Evolutionary conservation across 2,329 filamentous ascomycete species (phyloP), one percentile per base, ranked within the genome.

Genomic region (Escovopsis sp.): DNA sequence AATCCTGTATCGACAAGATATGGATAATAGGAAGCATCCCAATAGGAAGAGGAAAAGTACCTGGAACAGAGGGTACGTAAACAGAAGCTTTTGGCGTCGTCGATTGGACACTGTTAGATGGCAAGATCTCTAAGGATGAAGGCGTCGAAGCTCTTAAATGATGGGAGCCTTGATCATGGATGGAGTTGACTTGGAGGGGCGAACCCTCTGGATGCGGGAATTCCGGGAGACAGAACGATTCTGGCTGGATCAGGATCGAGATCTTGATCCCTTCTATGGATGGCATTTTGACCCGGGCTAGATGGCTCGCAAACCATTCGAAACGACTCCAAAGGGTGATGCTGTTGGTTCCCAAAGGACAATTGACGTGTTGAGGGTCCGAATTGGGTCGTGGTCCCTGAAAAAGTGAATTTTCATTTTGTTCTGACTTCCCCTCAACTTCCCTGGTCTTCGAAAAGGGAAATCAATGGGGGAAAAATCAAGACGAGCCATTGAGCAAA

Each of bases 31-130:
- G 20, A 13, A 36, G 2, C 2, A 35, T 15, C 16, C 13, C 12
- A 3, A 15, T 14, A 15, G 33, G 16, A 13, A 2, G 14, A 13
- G 12, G 8, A 5, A 7, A 47, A 55, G 43, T 53, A 73, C 72
- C 71, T 53, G 71, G 64, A 4, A 64, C 51, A 0, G 72, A 74
- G 2, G 73, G 71, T 11, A 77, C 64, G 48, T 77, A 77, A 30
- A 76, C 71, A 2, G 73, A 72, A 16, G 69, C 57, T 4, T 54
- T 62, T 2, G 72, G 63, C 12, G 63, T 58, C 16, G 16, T 33
- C 31, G 20, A 20, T 2, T 39, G 41, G 29, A 31, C 35, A 15
- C 40, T 44, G 4, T 31, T 34, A n/a, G 39, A 31, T 14, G 42
- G 41, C 7, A 50, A 31, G 37, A 24, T n/a, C 9, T 24, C 38